Percentiles rank a stretch among this genome's conserved stretches.
Evolutionary conservation across 2,329 filamentous ascomycete species (phyloP).

Genomic region (Hirsutella rhossiliensis): DNA sequence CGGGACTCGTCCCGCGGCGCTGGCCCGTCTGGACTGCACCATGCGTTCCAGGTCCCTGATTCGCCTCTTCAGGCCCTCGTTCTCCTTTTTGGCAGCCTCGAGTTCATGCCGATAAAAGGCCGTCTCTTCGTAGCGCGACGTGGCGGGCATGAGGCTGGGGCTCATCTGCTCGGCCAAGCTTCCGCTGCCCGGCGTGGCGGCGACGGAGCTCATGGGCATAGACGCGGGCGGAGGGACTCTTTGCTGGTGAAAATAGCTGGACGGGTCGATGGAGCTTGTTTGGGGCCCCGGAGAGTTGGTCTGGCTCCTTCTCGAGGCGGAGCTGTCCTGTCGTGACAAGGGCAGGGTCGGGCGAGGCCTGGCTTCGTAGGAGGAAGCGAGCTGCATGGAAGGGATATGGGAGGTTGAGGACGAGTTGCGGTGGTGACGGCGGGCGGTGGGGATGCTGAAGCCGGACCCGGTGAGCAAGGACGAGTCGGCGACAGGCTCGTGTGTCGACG

Average conservation of each 20-base stretch:
- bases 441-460: constrained; percentile 45
- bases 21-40: constrained; percentile 34
- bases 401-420: constrained; percentile 48
- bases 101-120: constrained; percentile 47
- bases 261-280: constrained; percentile 30
- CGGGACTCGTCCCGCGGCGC: constrained; percentile 31
- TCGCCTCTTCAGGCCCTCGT: constrained; percentile 47
- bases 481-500: constrained; percentile 34
- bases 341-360: constrained; percentile 30
- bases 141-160: constrained; percentile 42
- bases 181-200: constrained; percentile 26
- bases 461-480: constrained; percentile 41
- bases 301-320: constrained; percentile 38
- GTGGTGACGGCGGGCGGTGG: constrained; percentile 40
- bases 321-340: constrained; percentile 43
- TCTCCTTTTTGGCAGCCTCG: constrained; percentile 50
- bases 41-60: constrained; percentile 50
- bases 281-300: constrained; percentile 34
- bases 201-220: constrained; percentile 22
- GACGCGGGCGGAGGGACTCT: constrained; percentile 24
- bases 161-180: constrained; percentile 30
- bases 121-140: constrained; percentile 50
- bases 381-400: constrained; percentile 29
- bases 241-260: constrained; percentile 37
- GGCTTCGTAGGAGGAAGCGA: constrained; percentile 23